Evolutionary conservation across 768 basidiomycete genomes (phyloP).

Genomic region (Tubosaeta brunneosetosa): DNA sequence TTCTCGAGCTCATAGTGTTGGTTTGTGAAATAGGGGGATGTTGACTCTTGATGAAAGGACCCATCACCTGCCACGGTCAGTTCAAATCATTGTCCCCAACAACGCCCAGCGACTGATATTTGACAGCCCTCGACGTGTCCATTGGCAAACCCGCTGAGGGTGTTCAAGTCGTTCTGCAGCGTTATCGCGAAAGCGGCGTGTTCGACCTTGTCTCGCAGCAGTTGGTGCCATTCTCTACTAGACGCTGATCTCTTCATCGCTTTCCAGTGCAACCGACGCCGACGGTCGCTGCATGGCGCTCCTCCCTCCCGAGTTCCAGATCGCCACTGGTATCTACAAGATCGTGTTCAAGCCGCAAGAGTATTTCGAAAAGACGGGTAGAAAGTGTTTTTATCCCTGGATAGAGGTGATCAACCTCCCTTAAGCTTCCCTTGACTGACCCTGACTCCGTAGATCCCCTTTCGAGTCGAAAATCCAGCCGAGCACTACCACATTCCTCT

Average conservation of each 20-base stretch:
- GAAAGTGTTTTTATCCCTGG: constrained; percentile 82
- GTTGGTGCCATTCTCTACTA: constrained; percentile 35
- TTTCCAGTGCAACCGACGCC: constrained; percentile 62
- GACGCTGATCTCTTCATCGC: neutral
- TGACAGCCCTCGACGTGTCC: constrained; percentile 78
- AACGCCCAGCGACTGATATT: neutral
- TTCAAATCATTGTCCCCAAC: neutral
- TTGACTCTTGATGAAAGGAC: constrained; percentile 47
- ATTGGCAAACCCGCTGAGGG: constrained; percentile 76
- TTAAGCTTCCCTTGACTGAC: constrained; percentile 2
- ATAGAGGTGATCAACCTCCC: constrained; percentile 60
- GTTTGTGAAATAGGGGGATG: too few relatives aligned
- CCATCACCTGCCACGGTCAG: constrained; percentile 89
- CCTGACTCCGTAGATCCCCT: constrained; percentile 65
- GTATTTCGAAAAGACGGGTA: constrained; percentile 65
- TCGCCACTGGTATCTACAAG: constrained; percentile 63
- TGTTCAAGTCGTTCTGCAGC: constrained; percentile 60
- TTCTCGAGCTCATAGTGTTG: too few relatives aligned
- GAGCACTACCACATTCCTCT: constrained; percentile 92
- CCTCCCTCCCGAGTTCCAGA: constrained; percentile 45
- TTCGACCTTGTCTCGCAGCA: constrained; percentile 57
- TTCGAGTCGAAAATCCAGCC: constrained; percentile 61
- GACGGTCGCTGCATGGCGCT: constrained; percentile 82
- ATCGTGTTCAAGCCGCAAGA: constrained; percentile 78
- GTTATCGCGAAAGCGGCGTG: constrained; percentile 37